These are phyloP conservation scores for Eustoma russellianum DNA, from an alignment of 257 asterid genomes.

Conservation along the genomic window DNA sequence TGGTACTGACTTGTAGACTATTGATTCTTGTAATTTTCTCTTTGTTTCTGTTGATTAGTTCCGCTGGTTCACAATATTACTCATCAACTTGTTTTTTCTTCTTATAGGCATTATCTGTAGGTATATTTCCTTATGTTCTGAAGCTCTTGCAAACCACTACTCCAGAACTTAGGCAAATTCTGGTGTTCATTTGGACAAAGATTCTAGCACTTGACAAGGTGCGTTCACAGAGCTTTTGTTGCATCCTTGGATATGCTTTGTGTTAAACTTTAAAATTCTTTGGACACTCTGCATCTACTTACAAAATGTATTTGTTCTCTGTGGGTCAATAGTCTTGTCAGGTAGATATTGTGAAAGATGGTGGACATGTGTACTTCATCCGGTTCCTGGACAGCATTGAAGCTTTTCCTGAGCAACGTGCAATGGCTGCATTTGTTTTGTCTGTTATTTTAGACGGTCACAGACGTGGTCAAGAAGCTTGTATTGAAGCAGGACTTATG, in stretches of 20 bases:
- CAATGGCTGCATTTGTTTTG: conserved; percentile 99
- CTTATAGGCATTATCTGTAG: conserved; percentile 88
- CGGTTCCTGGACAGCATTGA: conserved; percentile 89
- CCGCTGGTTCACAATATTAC: conserved; percentile 1
- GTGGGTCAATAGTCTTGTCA: conserved; percentile 72
- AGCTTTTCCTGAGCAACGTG: conserved; percentile 98
- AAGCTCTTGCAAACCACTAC: conserved; percentile 94
- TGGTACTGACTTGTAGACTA: conserved; percentile 37
- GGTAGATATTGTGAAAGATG: conserved; percentile 98
- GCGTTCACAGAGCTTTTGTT: conserved; percentile 7
- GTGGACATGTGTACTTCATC: conserved; percentile 84
- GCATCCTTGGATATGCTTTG: background rate
- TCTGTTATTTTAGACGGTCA: conserved; percentile 97
- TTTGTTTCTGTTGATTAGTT: conserved; percentile 5
- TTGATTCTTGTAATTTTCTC: background rate
- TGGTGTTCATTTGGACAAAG: conserved; percentile 98
- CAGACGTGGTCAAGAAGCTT: conserved; percentile 89
- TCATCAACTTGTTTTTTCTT: conserved; percentile 7
- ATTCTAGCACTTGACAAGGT: conserved; percentile 98
- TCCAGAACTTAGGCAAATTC: conserved; percentile 94
- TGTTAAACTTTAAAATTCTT: background rate
- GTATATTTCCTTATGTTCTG: conserved; percentile 93
- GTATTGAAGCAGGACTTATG: conserved; percentile 73
- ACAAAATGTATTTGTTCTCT: background rate
- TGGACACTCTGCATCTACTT: background rate